Evolutionary conservation across 1,139 yeast genomes (phyloP).

Genomic region (Candida albicans): DNA sequence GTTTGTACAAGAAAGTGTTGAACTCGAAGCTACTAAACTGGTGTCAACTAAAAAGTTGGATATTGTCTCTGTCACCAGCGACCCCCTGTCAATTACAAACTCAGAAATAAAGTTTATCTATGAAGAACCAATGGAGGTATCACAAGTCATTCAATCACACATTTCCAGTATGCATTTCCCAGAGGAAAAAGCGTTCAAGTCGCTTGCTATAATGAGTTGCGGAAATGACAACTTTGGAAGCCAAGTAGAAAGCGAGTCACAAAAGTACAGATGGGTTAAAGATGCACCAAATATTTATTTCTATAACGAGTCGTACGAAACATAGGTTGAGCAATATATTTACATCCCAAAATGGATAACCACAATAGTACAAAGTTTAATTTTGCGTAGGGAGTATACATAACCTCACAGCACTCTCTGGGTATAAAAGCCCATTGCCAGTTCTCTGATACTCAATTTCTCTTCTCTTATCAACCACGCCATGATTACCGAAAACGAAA

Average conservation of each 20-base stretch:
- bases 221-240: constrained; percentile 34
- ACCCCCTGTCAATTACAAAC: background rate
- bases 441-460: background rate
- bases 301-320: constrained; percentile 29
- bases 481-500: constrained; percentile 8
- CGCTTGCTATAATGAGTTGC: constrained; percentile 39
- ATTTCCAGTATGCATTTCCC: constrained; percentile 10
- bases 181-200: constrained; percentile 17
- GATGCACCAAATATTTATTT: constrained; percentile 37
- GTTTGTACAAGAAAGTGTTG: constrained; percentile 12
- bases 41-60: background rate
- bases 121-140: constrained; percentile 5
- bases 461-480: background rate
- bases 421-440: background rate
- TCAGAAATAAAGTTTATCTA: constrained; percentile 4
- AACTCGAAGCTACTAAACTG: background rate
- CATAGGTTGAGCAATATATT: constrained; percentile 5
- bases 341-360: background rate
- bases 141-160: constrained; percentile 7
- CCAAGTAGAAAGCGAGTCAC: constrained; percentile 26
- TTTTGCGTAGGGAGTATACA: background rate
- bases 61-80: background rate
- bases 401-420: background rate
- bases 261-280: constrained; percentile 25
- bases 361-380: constrained; percentile 1